Evolutionary conservation across 805 yeast species (phyloP), one percentile per base, ranked within the genome.

Genomic region (Kuraishia ogatae): DNA sequence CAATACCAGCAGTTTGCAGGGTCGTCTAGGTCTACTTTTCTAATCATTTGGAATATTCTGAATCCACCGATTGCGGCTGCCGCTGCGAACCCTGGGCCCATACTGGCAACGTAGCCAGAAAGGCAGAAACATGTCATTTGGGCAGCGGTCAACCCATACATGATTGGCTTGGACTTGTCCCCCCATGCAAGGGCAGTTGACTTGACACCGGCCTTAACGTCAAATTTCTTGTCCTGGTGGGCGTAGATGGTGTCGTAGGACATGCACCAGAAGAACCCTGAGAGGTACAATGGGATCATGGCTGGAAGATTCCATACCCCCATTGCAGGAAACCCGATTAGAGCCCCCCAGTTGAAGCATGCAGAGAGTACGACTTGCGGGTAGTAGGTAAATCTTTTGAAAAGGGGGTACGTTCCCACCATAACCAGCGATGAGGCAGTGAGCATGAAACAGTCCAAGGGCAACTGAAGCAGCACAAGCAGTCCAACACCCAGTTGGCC

Each of bases 141-240:
- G 0, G 82, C 83, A 1, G 75, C 74, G 6, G 89, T 80, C 59
- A 91, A 66, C 0, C 80, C 84, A 50, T 81, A 75, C 62, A 88
- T 75, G 48, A 91, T 81, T 11, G 82, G 78, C 66, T 87, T 91
- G 0, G 97, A 81, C 35, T 81, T 78, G 22, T 79, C 80, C 8
- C 96, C 96, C 99, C 99, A 96, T 1, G 88, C 92, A 61, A 94
- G 77, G 7, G 99, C 99, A 0, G 98, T 91, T 1, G 97, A 89
- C 68, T 91, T 91, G 61, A 94, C 87, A 21, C 99, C 99, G 0
- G 96, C 97, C 56, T 80, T 77, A 54, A 89, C 72, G 70, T 94
- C 99, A 64, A 86, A 94, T 53, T 69, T 71, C 71, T 94, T 94
- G 70, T 94, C 99, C 72, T 94, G 99, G 67, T 94, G 99, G 0